Evolutionary conservation across 2,329 filamentous ascomycete genomes (phyloP), one percentile per base, ranked within the genome.

Genomic region (Diplodia seriata): DNA sequence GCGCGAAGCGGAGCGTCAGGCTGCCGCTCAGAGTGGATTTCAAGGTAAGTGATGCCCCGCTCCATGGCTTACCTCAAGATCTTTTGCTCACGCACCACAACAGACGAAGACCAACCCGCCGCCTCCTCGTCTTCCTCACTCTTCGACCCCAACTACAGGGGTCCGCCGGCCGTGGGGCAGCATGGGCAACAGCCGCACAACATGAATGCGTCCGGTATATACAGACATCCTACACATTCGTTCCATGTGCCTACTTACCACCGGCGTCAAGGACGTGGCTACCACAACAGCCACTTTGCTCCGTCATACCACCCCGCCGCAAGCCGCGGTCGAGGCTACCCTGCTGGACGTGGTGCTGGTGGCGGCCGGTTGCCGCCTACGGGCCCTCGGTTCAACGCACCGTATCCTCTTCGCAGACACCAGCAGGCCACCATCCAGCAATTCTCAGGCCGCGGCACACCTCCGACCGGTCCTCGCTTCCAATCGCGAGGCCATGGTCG

Each of bases 21-120:
- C 3, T 12, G 11, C 11, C 9, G 9, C 33, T 36, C 43, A 20
- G 18, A 1, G 1, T 20, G 43, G 15, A 20, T 1, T 6, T 2
- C 18, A 47, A 5, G 2, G 43, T 47, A 47, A 11, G 43, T 5
- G 3, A 47, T 3, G 8, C 3, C 43, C 43, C 1, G 20, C 7
- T 8, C 1, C 43, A 47, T 20, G 33, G 1, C 1, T 9, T 0
- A n/a, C 5, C 18, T 0, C 2, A 11, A 11, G 2, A 47, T 20
- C 1, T 20, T 11, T 11, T 5, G 0, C 15, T 47, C 4, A 47
- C 43, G 20, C 2, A 20, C 3, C 3, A n/a, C n/a, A 5, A 1
- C 43, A 47, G 43, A 47, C 1, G 4, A 9, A 2, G 9, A 2
- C 6, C 18, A 5, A 11, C 40, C 15, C 18, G 18, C 14, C 12